Evolutionary conservation across 2,329 filamentous ascomycete species (phyloP).

Genomic region (Sporothrix curviconia): DNA sequence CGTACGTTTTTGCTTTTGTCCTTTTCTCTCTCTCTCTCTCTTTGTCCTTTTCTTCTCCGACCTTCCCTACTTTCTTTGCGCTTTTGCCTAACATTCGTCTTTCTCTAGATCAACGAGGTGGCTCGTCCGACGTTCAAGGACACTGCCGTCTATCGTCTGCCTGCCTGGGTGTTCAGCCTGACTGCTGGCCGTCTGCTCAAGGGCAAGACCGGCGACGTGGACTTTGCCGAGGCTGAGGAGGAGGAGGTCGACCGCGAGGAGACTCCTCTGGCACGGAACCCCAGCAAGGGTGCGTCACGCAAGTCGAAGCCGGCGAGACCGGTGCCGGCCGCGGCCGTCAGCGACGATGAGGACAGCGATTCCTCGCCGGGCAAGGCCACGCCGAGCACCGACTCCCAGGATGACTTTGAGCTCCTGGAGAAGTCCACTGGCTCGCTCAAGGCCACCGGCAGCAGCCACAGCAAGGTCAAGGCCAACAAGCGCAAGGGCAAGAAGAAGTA

Average conservation of each 20-base stretch:
- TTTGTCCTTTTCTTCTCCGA: background rate
- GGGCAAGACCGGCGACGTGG: slow-evolving; percentile 29
- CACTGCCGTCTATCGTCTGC: slow-evolving; percentile 75
- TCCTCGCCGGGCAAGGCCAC: slow-evolving; percentile 46
- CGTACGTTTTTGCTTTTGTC: slow-evolving; percentile 45
- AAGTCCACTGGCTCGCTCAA: slow-evolving; percentile 54
- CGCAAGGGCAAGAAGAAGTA: slow-evolving; percentile 50
- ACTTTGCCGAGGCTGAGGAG: slow-evolving; percentile 29
- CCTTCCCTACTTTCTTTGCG: too few species aligned
- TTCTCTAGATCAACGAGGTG: slow-evolving; percentile 66
- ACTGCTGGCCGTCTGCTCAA: slow-evolving; percentile 46
- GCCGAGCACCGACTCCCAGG: slow-evolving; percentile 50
- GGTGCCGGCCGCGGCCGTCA: slow-evolving; percentile 16
- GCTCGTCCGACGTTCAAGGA: slow-evolving; percentile 68
- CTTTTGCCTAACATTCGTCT: too few species aligned
- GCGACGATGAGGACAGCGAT: slow-evolving; percentile 37
- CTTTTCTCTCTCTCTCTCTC: background rate
- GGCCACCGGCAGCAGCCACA: slow-evolving; percentile 33
- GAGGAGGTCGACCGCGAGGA: slow-evolving; percentile 27
- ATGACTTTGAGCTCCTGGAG: slow-evolving; percentile 57
- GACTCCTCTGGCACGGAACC: background rate
- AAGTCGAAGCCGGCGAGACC: background rate
- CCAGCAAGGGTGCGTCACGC: background rate
- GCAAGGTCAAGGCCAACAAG: slow-evolving; percentile 42
- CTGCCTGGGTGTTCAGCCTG: slow-evolving; percentile 61